Conservation (phyloP, 768 basidiomycete genomes). For the Pulveroboletus sp. region DNA sequence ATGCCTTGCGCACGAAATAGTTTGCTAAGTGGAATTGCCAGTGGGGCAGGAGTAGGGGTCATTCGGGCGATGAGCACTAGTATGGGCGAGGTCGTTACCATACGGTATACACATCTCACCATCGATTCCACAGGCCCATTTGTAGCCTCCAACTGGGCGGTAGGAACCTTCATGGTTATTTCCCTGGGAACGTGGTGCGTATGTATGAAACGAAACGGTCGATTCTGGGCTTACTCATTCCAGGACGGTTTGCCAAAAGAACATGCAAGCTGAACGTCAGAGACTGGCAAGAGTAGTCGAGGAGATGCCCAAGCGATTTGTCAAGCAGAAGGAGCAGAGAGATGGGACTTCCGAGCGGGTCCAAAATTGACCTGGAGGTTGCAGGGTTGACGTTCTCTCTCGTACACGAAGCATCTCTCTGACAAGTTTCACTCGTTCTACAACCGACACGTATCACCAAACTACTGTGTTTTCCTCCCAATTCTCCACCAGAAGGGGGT, state of each 20-base stretch:
- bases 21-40: conserved; percentile 73
- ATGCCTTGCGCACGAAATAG: conserved; percentile 76
- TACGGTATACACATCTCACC: conserved; percentile 5
- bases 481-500: conserved; percentile 68
- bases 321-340: conserved; percentile 39
- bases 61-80: conserved; percentile 63
- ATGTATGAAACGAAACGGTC: conserved; percentile 1
- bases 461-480: conserved; percentile 55
- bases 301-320: conserved; percentile 51
- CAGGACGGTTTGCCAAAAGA: conserved; percentile 64
- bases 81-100: conserved; percentile 33
- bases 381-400: not conserved
- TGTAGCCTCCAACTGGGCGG: conserved; percentile 73
- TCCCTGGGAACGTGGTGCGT: conserved; percentile 68
- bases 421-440: not conserved
- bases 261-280: conserved; percentile 48
- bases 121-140: conserved; percentile 39
- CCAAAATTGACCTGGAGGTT: not conserved
- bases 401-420: not conserved
- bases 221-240: conserved; percentile 9
- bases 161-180: conserved; percentile 65
- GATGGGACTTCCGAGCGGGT: conserved; percentile 18
- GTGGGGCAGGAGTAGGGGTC: conserved; percentile 71
- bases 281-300: conserved; percentile 56
- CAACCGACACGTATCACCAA: conserved; percentile 40